A percentile compares a stretch with the other conserved stretches of the same genome.
Conservation (phyloP, 257 asterid species). For the Solanum neorickii region DNA sequence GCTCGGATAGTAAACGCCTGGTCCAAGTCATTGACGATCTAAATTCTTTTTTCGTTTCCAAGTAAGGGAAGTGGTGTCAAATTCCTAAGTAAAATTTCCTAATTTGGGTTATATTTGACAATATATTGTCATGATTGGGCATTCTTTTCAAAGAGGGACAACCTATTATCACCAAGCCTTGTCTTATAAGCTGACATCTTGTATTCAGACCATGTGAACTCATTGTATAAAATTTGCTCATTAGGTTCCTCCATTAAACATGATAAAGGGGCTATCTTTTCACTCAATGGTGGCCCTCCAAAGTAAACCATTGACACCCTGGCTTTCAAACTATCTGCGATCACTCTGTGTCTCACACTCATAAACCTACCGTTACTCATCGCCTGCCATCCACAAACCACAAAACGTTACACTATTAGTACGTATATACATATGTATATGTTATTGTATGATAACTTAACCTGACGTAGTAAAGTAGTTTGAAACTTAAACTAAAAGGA, state of each 20-base stretch:
- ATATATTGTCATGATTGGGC: neutral
- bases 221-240: neutral
- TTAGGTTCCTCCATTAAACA: neutral
- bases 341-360: neutral
- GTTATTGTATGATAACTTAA: neutral
- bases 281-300: neutral
- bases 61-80: neutral
- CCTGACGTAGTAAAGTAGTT: neutral
- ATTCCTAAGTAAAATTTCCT: neutral
- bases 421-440: neutral
- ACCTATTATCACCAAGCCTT: neutral
- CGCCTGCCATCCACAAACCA: neutral
- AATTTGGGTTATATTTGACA: neutral
- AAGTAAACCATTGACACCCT: conserved; percentile 1
- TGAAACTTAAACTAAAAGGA: neutral
- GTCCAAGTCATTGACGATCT: neutral
- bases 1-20: neutral
- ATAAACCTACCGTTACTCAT: neutral
- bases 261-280: neutral
- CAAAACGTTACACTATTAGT: neutral
- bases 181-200: conserved; percentile 1
- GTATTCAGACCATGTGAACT: conserved; percentile 1
- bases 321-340: neutral
- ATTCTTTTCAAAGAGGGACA: neutral
- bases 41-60: neutral